These are phyloP conservation scores for Coemansia brasiliensis DNA, from an alignment of 192 early-diverging fungal genomes.

Conservation along the genomic window DNA sequence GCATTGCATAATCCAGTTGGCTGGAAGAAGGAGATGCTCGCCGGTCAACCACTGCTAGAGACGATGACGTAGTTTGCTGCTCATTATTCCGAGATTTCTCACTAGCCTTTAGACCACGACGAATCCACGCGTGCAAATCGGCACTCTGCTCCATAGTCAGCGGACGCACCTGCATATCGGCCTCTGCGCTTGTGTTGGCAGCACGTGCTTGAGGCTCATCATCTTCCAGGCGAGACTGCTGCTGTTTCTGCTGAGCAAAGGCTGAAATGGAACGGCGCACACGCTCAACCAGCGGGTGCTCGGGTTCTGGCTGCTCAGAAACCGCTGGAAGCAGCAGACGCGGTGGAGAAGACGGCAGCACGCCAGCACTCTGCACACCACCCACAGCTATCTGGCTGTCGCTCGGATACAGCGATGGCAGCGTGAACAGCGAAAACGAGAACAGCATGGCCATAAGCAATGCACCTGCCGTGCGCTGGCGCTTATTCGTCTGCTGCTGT, in stretches of 20 bases:
- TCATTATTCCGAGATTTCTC: neutral
- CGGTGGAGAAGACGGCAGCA: slow-evolving; percentile 23
- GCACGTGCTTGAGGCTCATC: slow-evolving; percentile 11
- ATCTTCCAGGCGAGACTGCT: neutral
- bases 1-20: slow-evolving; percentile 37
- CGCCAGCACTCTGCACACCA: slow-evolving; percentile 25
- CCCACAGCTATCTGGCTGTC: slow-evolving; percentile 35
- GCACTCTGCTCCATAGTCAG: slow-evolving; percentile 54
- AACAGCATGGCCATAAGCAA: slow-evolving; percentile 73
- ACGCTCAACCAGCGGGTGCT: slow-evolving; percentile 38
- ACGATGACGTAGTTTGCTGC: slow-evolving; percentile 10
- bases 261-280: slow-evolving; percentile 37
- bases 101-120: slow-evolving; percentile 14
- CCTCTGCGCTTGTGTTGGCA: slow-evolving; percentile 1
- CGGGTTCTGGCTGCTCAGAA: slow-evolving; percentile 2
- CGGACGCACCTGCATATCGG: slow-evolving; percentile 29
- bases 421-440: slow-evolving; percentile 78
- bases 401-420: slow-evolving; percentile 59
- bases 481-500: slow-evolving; percentile 1
- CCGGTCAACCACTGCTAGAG: slow-evolving; percentile 24
- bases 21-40: neutral
- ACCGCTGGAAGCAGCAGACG: slow-evolving; percentile 23
- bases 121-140: slow-evolving; percentile 46
- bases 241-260: slow-evolving; percentile 17
- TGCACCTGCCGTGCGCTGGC: slow-evolving; percentile 29